phyloP scores from a whole-genome alignment of 2,329 filamentous ascomycete species.

The Aplosporella prunicola region DNA sequence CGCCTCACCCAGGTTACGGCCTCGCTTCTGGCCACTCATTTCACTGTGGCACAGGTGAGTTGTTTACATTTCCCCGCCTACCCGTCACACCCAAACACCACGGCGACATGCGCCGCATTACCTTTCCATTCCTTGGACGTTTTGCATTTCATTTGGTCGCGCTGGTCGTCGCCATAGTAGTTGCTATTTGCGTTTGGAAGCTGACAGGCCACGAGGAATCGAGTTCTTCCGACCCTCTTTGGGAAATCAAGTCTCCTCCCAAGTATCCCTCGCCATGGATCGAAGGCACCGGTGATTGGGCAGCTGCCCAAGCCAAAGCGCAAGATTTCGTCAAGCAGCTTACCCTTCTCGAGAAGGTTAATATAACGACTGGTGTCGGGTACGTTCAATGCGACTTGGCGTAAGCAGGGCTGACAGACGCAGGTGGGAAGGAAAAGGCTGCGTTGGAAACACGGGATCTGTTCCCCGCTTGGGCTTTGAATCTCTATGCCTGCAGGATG shows the following conservation, averaged over 20 bases:
- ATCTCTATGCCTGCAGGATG: conserved; percentile 77
- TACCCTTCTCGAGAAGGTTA: conserved; percentile 84
- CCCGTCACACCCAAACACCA: no score
- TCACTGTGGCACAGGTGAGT: no score
- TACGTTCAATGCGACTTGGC: conserved; percentile 34
- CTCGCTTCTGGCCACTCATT: no score
- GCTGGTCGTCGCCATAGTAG: no score
- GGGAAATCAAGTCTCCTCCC: conserved; percentile 45
- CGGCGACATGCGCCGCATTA: no score
- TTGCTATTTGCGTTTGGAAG: no score
- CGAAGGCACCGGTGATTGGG: conserved; percentile 64
- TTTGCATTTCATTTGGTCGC: no score
- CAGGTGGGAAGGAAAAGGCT: conserved; percentile 60
- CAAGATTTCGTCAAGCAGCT: conserved; percentile 71
- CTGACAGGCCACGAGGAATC: no score
- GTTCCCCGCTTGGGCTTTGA: conserved; percentile 61
- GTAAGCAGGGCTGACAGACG: conserved; percentile 3
- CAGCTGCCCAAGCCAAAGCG: conserved; percentile 65
- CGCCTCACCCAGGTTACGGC: no score
- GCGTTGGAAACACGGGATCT: conserved; percentile 65
- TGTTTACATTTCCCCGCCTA: no score
- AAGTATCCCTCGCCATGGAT: conserved; percentile 85
- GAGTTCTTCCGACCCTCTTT: conserved; percentile 6
- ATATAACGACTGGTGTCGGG: conserved; percentile 84
- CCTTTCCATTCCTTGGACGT: no score